Conservation (phyloP, 1,284 basidiomycete species). For the Ceratobasidium sp. region DNA sequence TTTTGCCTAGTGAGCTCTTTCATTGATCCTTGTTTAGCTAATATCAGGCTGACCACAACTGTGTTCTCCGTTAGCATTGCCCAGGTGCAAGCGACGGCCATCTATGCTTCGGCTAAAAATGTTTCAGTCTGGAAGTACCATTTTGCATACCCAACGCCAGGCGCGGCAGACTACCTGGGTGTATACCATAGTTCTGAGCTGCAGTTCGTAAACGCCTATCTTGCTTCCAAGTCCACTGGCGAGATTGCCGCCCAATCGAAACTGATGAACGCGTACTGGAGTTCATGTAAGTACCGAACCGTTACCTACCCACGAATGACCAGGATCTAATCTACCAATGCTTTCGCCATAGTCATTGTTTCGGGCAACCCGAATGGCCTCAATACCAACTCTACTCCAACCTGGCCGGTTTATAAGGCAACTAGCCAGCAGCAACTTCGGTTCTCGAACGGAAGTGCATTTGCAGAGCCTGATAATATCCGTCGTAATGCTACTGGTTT, state of each 20-base stretch:
- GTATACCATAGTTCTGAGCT: conserved; percentile 25
- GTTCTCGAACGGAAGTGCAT: conserved; percentile 36
- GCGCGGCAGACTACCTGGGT: not conserved
- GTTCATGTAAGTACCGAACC: conserved; percentile 30
- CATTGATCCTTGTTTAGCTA: too few species aligned
- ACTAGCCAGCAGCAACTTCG: conserved; percentile 21
- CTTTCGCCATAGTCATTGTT: conserved; percentile 23
- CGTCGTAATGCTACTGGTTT: conserved; percentile 37
- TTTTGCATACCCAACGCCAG: conserved; percentile 33
- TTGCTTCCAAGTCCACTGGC: conserved; percentile 11
- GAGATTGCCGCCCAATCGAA: conserved; percentile 20
- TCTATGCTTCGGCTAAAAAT: conserved; percentile 21
- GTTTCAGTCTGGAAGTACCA: conserved; percentile 37
- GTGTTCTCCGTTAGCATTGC: conserved; percentile 11
- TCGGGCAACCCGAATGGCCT: conserved; percentile 28
- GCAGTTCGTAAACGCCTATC: conserved; percentile 8
- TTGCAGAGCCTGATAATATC: conserved; percentile 20
- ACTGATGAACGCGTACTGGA: conserved; percentile 40
- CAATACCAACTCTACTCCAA: conserved; percentile 5
- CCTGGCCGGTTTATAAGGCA: conserved; percentile 10
- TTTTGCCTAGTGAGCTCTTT: conserved; percentile 27
- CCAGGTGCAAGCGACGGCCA: conserved; percentile 28
- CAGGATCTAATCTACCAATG: too few species aligned
- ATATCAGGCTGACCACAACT: too few species aligned
- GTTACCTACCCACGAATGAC: too few species aligned